phyloP scores from a whole-genome alignment of 2,329 filamentous ascomycete genomes.

The Setomelanomma holmii region DNA sequence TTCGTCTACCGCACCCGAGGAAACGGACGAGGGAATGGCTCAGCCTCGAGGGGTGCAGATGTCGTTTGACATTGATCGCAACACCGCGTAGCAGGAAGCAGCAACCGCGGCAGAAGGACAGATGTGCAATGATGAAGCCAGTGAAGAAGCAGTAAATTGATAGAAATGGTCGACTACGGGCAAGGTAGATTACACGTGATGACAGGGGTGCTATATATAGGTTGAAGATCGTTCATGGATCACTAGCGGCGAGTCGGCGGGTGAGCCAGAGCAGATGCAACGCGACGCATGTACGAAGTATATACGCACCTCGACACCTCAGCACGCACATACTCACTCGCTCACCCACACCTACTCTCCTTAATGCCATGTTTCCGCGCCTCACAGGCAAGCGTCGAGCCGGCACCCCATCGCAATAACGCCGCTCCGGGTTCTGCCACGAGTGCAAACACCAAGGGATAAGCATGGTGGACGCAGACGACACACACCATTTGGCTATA shows the following conservation, averaged over 20 bases:
- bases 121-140: neutral
- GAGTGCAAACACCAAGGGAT: neutral
- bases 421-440: neutral
- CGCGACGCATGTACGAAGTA: neutral
- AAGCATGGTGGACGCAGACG: slow-evolving; percentile 18
- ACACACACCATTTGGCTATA: slow-evolving; percentile 24
- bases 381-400: slow-evolving; percentile 1
- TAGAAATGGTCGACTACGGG: slow-evolving; percentile 1
- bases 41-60: slow-evolving; percentile 4
- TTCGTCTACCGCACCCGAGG: slow-evolving; percentile 1
- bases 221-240: too few relatives aligned
- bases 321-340: neutral
- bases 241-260: slow-evolving; percentile 7
- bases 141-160: neutral
- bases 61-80: slow-evolving; percentile 6
- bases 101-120: neutral
- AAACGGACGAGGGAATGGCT: neutral
- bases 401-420: slow-evolving; percentile 2
- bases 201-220: slow-evolving; percentile 5
- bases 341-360: neutral
- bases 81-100: neutral
- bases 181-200: slow-evolving; percentile 8
- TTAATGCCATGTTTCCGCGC: slow-evolving; percentile 4
- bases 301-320: too few relatives aligned
- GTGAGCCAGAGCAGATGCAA: neutral